phyloP scores from a whole-genome alignment of 257 asterid genomes.

The Penstemon davidsonii region DNA sequence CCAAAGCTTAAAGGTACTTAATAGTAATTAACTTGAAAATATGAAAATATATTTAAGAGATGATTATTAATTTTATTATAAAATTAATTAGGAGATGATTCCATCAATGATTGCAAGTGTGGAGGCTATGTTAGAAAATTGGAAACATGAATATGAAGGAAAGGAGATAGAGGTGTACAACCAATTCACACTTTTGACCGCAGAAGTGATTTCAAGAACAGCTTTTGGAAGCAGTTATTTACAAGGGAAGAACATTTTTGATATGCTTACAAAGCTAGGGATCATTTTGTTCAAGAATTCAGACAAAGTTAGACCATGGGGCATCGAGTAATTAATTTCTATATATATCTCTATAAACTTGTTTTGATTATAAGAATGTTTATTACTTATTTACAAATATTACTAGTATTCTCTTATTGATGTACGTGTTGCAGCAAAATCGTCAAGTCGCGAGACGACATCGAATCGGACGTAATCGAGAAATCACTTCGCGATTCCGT shows the following conservation, averaged over 20 bases:
- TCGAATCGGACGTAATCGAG: conserved; percentile 47
- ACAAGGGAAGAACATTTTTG: conserved; percentile 60
- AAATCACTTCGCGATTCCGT: conserved; percentile 36
- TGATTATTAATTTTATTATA: background rate
- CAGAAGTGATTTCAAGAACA: conserved; percentile 64
- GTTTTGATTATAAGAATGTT: no score
- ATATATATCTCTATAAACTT: no score
- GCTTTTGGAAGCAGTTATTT: conserved; percentile 67
- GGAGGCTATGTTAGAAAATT: conserved; percentile 46
- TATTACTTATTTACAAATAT: background rate
- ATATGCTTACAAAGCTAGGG: conserved; percentile 44
- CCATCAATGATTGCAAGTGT: conserved; percentile 60
- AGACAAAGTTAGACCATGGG: conserved; percentile 32
- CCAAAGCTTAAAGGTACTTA: conserved; percentile 50
- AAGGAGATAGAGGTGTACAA: conserved; percentile 43
- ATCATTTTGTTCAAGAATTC: conserved; percentile 26
- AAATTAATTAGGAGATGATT: conserved; percentile 41
- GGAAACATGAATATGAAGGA: conserved; percentile 41
- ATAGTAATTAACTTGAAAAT: background rate
- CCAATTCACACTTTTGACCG: conserved; percentile 45
- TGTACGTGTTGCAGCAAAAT: conserved; percentile 34
- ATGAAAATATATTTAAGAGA: background rate
- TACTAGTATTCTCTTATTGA: background rate
- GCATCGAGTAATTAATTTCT: conserved; percentile 29
- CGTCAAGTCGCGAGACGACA: conserved; percentile 35